Evolutionary conservation across 2,329 filamentous ascomycete genomes (phyloP), one percentile per base, ranked within the genome.

Genomic region (Sclerotinia sclerotiorum): DNA sequence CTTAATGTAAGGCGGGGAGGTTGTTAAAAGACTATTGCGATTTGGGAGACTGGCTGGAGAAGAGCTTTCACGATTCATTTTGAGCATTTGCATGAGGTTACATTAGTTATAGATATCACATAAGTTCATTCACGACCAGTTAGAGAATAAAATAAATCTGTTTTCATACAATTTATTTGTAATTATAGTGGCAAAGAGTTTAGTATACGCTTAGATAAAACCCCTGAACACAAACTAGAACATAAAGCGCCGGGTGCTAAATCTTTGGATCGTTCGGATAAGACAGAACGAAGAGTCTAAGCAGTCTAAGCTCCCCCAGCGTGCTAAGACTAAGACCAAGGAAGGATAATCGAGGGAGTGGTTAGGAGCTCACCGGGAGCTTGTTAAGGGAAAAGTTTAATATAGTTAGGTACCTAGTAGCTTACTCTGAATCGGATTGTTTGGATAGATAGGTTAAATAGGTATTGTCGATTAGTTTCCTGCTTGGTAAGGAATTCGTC

Each of bases 41-140:
- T 39, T 62, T 11, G 46, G 17, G 46, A 21, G 29, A 7, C 13
- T n/a, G 27, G 51, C 8, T 17, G 19, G 44, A 21, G 15, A n/a
- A 13, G 54, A 15, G n/a, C 46, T 17, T 21, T 62, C 15, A 62
- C n/a, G 60, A 62, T 51, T 62, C n/a, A 51, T 51, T 62, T 62
- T 35, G 60, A 13, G 60, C 46, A 62, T 51, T 62, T 62, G 15
- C 60, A 62, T 62, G 60, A 62, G 46, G 60, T 39, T 62, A 62
- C 48, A 62, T 62, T 51, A 51, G 46, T 62, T 62, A 51, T 51
- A 62, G 46, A 62, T 51, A 62, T 62, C 60, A 62, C 39, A 39
- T 39, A 19, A 62, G 46, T 62, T 51, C 29, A 51, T 21, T 51
- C 46, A 51, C 46, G 46, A 27, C n/a, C 32, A 27, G 24, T 51